Base-by-base conservation (phyloP, 1,284 basidiomycete genomes). In the Ceratobasidium sp. region DNA sequence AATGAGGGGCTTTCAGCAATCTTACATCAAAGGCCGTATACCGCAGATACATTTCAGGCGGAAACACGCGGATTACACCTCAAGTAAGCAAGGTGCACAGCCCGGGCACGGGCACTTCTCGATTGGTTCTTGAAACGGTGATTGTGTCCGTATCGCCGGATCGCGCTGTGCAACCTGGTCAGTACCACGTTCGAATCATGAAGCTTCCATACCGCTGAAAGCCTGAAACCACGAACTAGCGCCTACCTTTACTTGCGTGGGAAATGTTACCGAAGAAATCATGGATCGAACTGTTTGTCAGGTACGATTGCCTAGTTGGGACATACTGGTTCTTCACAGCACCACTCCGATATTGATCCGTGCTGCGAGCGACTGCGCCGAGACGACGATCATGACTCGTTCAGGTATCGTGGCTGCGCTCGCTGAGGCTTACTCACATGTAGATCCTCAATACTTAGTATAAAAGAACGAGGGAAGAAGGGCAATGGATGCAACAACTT, bases 361-460 rank as follows among this genome's bases (percentile, higher is more conserved):
- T 4, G 14, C 48, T 50, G 48, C 48, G 48, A 50, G 48, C 48
- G 48, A 14, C 48, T 50, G 48, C 48, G 48, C 48, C 16, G 20
- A 20, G 48, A 50, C 16, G 48, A 50, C 48, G 48, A 50, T 41
- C 35, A 64, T 65, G 73, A 44, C 46, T 55, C 60, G 60, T 27
- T 16, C 41, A 48, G 41, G 46, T 48, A 55, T 38, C 60, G 62
- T 66, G 60, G 59, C 60, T 66, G 73, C 73, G 73, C 73, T 66
- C 33, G 38, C 46, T 33, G 46, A 30, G 33, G 8, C 38, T 23
- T 46, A 64, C 33, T 46, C 33, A 64, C 27, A 30, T 55, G 23
- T 7, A 33, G 52, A 38, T 69, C 55, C 16, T 59, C 8, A 27
- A 30, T 20, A 33, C 23, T 67, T 52, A 20, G 46, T 30, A 35